A percentile compares a stretch with the other conserved stretches of the same genome.
phyloP scores from a whole-genome alignment of 169 alveolate species.

The Eimeria sp. region DNA sequence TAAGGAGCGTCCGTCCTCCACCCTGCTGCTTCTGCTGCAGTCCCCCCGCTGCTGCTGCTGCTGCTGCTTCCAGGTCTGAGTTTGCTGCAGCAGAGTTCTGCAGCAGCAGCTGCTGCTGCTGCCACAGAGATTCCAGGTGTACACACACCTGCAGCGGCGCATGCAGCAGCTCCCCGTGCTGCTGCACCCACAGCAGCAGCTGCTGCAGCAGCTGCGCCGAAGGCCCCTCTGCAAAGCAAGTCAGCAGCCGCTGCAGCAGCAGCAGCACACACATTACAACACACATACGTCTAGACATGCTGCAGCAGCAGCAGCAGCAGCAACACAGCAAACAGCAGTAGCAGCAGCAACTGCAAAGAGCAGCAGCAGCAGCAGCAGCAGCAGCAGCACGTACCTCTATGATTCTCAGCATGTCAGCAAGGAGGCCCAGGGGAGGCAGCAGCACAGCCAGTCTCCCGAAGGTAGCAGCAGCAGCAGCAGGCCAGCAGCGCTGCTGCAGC shows the following conservation, averaged over 20 bases:
- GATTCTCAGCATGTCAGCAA: slow-evolving; percentile 13
- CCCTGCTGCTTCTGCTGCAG: slow-evolving; percentile 55
- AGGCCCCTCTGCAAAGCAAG: slow-evolving; percentile 61
- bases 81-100: neutral
- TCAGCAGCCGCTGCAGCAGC: slow-evolving; percentile 72
- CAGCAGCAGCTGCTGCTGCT: slow-evolving; percentile 72
- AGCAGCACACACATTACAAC: too few relatives aligned
- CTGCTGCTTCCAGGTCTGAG: neutral
- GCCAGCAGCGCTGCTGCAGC: slow-evolving; percentile 49
- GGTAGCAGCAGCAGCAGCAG: slow-evolving; percentile 21
- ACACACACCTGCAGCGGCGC: slow-evolving; percentile 71
- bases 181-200: slow-evolving; percentile 67
- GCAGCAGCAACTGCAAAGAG: slow-evolving; percentile 17
- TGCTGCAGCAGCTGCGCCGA: slow-evolving; percentile 64
- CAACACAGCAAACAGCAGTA: neutral
- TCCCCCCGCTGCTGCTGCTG: slow-evolving; percentile 49
- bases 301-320: neutral
- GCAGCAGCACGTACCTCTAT: slow-evolving; percentile 29
- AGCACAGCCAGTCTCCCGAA: slow-evolving; percentile 40
- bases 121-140: slow-evolving; percentile 51
- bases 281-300: too few relatives aligned
- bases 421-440: slow-evolving; percentile 58
- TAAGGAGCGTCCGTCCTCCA: neutral
- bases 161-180: slow-evolving; percentile 47
- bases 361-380: slow-evolving; percentile 60